Evolutionary conservation across 1,139 yeast genomes (phyloP).

Genomic region (Zygoascus hellenicus): DNA sequence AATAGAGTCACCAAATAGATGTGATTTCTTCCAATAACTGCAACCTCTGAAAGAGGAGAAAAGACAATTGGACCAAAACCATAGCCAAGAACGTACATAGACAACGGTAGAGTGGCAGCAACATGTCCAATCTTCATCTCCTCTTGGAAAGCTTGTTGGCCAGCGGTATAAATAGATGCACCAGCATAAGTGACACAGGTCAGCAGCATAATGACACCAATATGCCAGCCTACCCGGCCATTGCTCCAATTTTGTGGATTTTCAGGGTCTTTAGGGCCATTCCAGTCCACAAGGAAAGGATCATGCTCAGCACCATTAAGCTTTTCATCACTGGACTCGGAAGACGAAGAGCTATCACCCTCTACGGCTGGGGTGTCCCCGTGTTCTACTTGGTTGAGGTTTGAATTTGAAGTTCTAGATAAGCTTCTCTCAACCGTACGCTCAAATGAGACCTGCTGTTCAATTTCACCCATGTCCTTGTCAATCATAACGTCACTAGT

Average conservation of each 20-base stretch:
- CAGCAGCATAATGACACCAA: constrained; percentile 39
- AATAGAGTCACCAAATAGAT: constrained; percentile 50
- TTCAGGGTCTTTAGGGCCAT: constrained; percentile 49
- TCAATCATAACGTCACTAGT: not conserved
- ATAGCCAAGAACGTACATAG: constrained; percentile 52
- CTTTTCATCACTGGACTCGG: constrained; percentile 1
- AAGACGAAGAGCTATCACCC: not conserved
- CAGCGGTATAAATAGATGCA: constrained; percentile 56
- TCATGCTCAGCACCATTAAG: constrained; percentile 6
- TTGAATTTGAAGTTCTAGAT: too few species aligned
- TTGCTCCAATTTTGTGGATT: constrained; percentile 53
- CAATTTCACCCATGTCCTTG: not conserved
- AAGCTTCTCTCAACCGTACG: not conserved
- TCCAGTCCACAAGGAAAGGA: constrained; percentile 37
- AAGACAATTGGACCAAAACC: constrained; percentile 51
- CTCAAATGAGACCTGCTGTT: not conserved
- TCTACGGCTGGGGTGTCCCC: not conserved
- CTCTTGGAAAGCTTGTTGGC: constrained; percentile 38
- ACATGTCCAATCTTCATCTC: constrained; percentile 42
- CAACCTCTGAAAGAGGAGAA: constrained; percentile 49
- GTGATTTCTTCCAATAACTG: constrained; percentile 47
- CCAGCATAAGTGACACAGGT: constrained; percentile 54
- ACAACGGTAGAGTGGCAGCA: constrained; percentile 44
- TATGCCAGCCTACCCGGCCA: constrained; percentile 36
- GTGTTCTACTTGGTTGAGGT: too few species aligned